These are phyloP conservation scores for Pythium utonaiense DNA, from an alignment of 352 stramenopile genomes.

Conservation along the genomic window DNA sequence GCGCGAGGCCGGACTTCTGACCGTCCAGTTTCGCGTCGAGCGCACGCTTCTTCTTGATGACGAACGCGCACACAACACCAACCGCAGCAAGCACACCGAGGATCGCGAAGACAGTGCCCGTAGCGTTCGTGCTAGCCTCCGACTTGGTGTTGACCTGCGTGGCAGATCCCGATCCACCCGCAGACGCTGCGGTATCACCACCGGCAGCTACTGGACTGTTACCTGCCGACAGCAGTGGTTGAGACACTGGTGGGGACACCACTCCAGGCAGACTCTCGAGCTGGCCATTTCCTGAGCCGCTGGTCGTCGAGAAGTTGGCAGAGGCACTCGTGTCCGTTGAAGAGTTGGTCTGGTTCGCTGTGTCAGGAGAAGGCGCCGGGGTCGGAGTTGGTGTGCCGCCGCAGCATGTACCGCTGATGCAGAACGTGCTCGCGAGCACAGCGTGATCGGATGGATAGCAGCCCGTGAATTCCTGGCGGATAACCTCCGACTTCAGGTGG, in stretches of 20 bases:
- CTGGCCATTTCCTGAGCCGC: slow-evolving; percentile 6
- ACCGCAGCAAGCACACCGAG: slow-evolving; percentile 42
- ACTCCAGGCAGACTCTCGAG: slow-evolving; percentile 13
- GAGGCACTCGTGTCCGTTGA: not conserved
- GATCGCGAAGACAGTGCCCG: slow-evolving; percentile 45
- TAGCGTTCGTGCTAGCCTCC: slow-evolving; percentile 27
- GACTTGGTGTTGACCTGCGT: slow-evolving; percentile 45
- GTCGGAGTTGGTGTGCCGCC: slow-evolving; percentile 4
- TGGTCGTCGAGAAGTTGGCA: not conserved
- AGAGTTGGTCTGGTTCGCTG: not conserved
- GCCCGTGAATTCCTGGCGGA: slow-evolving; percentile 53
- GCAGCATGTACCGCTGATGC: slow-evolving; percentile 56
- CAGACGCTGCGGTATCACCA: not conserved
- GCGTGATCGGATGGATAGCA: slow-evolving; percentile 81
- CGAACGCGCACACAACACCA: slow-evolving; percentile 43
- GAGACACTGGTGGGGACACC: not conserved
- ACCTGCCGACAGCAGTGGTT: not conserved
- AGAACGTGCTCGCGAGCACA: slow-evolving; percentile 52
- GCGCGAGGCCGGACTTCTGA: slow-evolving; percentile 37
- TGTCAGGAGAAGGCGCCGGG: not conserved
- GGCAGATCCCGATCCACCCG: not conserved
- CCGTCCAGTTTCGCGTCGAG: slow-evolving; percentile 42
- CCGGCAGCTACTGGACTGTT: not conserved
- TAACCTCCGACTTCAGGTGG: slow-evolving; percentile 50
- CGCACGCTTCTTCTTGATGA: slow-evolving; percentile 52